These are phyloP conservation scores for Anthoceros angustus DNA, from an alignment of 225 moss, liverwort and hornwort genomes.

Conservation along the genomic window DNA sequence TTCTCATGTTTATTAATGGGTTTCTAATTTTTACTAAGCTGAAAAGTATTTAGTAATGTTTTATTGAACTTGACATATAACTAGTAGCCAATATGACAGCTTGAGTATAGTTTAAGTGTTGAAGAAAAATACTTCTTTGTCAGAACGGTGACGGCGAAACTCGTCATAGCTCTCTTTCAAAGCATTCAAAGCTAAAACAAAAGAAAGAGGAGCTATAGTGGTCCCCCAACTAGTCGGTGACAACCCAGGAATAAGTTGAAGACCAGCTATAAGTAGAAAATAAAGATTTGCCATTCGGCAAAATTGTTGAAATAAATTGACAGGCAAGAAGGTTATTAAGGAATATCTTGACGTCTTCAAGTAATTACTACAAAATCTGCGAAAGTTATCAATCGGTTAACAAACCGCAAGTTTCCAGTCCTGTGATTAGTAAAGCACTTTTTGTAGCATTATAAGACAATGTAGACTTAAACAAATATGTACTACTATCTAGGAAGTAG, in stretches of 20 bases:
- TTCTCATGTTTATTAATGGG: no score
- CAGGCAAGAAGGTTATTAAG: conserved; percentile 39
- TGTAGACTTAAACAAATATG: no score
- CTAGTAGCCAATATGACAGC: neutral
- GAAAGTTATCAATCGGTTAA: neutral
- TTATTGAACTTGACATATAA: neutral
- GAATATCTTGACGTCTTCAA: conserved; percentile 52
- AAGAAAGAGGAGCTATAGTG: conserved; percentile 53
- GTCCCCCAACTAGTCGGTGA: conserved; percentile 48
- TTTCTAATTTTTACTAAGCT: no score
- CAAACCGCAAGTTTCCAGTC: no score
- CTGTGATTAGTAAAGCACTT: no score
- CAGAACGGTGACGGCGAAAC: conserved; percentile 41
- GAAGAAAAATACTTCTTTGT: conserved; percentile 35
- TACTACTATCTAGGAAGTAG: no score
- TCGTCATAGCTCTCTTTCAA: conserved; percentile 78
- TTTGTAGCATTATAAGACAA: no score
- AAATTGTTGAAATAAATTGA: conserved; percentile 51
- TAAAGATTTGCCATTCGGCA: conserved; percentile 55
- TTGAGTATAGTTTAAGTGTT: neutral
- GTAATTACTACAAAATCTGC: conserved; percentile 68
- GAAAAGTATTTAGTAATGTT: no score
- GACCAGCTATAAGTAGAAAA: conserved; percentile 52
- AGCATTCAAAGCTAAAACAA: conserved; percentile 65
- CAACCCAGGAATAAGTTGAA: conserved; percentile 44